These are phyloP conservation scores for Rutidosis leptorrhynchoides DNA, from an alignment of 129 eudicot species.

Conservation along the genomic window DNA sequence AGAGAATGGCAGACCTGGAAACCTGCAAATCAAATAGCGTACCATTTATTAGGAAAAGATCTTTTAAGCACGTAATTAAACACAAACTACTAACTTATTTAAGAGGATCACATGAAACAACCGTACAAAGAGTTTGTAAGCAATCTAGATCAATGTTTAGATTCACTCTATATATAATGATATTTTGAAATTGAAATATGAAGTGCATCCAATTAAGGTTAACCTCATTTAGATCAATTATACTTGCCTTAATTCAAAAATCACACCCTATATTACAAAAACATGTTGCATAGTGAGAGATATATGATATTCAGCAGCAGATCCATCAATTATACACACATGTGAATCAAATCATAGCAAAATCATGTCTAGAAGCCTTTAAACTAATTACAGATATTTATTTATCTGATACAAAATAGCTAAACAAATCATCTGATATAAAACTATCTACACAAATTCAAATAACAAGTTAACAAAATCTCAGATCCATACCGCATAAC, in stretches of 20 bases:
- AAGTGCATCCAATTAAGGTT: background rate
- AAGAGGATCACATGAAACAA: background rate
- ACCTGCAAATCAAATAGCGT: conserved; percentile 23
- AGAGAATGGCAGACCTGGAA: conserved; percentile 48
- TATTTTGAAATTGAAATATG: background rate
- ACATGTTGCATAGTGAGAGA: background rate
- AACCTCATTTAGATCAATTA: background rate
- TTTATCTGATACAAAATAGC: too few relatives aligned
- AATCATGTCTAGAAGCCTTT: background rate
- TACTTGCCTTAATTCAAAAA: background rate
- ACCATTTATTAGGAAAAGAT: background rate
- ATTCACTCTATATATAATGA: background rate
- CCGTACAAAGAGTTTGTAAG: background rate
- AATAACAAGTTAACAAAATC: background rate
- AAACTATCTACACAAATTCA: background rate
- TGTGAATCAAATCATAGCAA: background rate
- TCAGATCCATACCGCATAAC: background rate
- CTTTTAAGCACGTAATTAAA: background rate
- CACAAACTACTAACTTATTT: background rate
- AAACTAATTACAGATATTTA: background rate
- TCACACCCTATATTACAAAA: too few relatives aligned
- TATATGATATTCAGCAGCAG: background rate
- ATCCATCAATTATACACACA: background rate
- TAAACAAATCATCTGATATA: too few relatives aligned
- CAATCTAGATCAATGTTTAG: background rate